A percentile compares a stretch with the other conserved stretches of the same genome.
phyloP scores from a whole-genome alignment of 305 asterid species.

The Fraxinus baroniana region DNA sequence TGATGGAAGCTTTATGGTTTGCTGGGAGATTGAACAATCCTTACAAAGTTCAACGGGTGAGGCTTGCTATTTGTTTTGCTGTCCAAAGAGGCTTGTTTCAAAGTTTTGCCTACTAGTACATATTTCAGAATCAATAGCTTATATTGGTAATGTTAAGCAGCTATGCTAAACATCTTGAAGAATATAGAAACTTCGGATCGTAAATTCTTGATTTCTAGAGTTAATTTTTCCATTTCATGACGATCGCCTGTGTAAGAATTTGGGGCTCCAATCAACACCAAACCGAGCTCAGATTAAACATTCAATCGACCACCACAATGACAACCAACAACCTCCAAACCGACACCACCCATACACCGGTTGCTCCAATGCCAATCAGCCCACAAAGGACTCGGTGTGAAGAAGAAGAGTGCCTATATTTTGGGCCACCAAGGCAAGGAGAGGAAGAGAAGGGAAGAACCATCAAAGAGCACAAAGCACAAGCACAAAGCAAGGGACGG shows the following conservation, averaged over 20 bases:
- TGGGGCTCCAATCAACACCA: too few species aligned
- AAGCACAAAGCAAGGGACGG: too few species aligned
- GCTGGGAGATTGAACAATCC: constrained; percentile 66
- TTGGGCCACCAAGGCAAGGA: too few species aligned
- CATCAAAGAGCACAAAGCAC: too few species aligned
- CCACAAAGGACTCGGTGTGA: too few species aligned
- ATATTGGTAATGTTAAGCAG: not conserved
- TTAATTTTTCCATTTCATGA: constrained; percentile 4
- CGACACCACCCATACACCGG: too few species aligned
- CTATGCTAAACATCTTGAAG: not conserved
- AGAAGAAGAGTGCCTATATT: too few species aligned
- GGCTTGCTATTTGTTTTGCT: not conserved
- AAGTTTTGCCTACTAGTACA: not conserved
- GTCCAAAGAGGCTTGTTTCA: not conserved
- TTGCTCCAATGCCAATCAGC: too few species aligned
- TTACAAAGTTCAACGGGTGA: constrained; percentile 58
- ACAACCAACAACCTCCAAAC: too few species aligned
- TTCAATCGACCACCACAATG: too few species aligned
- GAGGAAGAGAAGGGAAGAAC: too few species aligned
- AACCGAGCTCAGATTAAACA: too few species aligned
- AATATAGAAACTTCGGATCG: not conserved
- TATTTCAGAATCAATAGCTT: not conserved
- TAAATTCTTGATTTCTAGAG: constrained; percentile 7
- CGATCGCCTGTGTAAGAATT: constrained; percentile 12
- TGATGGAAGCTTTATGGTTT: constrained; percentile 65